Evolutionary conservation across 805 yeast genomes (phyloP), one percentile per base, ranked within the genome.

Genomic region (Jamesozyma lodderae): DNA sequence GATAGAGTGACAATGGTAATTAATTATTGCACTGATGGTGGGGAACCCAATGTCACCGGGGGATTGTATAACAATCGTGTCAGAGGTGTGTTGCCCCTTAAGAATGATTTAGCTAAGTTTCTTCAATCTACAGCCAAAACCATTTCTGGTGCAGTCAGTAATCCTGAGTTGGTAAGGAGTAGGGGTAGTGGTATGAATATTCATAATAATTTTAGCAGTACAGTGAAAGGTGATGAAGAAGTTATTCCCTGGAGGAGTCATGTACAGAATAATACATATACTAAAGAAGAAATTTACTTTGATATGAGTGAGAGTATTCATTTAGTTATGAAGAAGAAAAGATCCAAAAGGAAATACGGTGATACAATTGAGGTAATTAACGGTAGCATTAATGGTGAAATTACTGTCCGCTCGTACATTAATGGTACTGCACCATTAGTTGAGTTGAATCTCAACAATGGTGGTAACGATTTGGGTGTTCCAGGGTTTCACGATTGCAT

Each of bases 201-300:
- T 21, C 4, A 19, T 11, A 33, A 11, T 21, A 10, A 14, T 9
- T 14, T 6, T 13, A 14, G 17, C n/a, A 9, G 6, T 20, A 20
- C 8, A 7, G 9, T 10, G 31, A 25, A 25, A 27, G 16, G 29
- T 1, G 50, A 49, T 15, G 55, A 64, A 33, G 52, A 53, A 20
- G 62, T 65, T 7, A 55, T 52, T 7, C 95, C 95, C 1, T 90
- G 97, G 97, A 72, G 97, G 50, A 67, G 18, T 6, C 9, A 74
- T 33, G 55, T 78, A 4, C 72, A 76, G 45, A 80, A 82, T n/a
- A 73, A 70, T 46, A 77, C 84, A 55, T n/a, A n/a, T n/a, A 70
- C 84, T 3, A 78, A 78, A 46, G 86, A 90, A 58, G 97, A 90
- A 59, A 68, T 90, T 59, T 86, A 79, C 55, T 81, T 90, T 7